Percentiles rank a stretch among this genome's conserved stretches.
These are phyloP conservation scores for Rosa chinensis DNA, from an alignment of 306 rosid species.

Conservation along the genomic window DNA sequence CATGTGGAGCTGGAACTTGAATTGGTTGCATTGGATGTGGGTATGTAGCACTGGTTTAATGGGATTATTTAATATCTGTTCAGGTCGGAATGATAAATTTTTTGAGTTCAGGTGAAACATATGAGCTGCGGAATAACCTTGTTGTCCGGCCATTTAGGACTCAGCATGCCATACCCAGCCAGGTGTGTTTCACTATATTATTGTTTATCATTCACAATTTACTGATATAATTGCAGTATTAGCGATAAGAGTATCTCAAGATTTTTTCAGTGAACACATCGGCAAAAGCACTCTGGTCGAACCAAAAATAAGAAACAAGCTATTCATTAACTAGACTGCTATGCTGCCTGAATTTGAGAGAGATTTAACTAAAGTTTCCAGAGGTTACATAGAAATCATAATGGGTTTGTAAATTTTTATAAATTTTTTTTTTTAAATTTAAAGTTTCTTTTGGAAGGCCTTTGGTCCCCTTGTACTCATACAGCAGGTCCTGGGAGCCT, in stretches of 20 bases:
- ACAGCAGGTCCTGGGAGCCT: not conserved
- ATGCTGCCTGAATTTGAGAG: not conserved
- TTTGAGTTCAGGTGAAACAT: conserved; percentile 86
- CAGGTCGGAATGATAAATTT: conserved; percentile 17
- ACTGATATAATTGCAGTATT: not conserved
- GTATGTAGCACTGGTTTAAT: conserved; percentile 45
- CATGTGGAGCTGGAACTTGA: conserved; percentile 77
- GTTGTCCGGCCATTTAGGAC: conserved; percentile 94
- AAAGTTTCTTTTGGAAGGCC: not conserved
- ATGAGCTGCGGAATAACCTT: conserved; percentile 80
- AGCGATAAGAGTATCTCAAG: not conserved
- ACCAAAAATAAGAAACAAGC: not conserved
- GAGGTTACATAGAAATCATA: not conserved
- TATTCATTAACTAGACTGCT: not conserved
- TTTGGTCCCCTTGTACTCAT: not conserved
- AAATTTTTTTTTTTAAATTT: not conserved
- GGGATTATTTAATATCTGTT: conserved; percentile 7
- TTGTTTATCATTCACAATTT: not conserved
- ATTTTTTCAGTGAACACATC: not conserved
- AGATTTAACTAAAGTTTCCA: not conserved
- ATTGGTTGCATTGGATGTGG: conserved; percentile 83
- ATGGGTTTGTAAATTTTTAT: not conserved
- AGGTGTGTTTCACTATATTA: conserved; percentile 48
- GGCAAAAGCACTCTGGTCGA: not conserved
- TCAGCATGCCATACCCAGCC: conserved; percentile 89